These are phyloP conservation scores for Mallotus nudiflorus DNA, from an alignment of 345 rosid species.

Conservation along the genomic window DNA sequence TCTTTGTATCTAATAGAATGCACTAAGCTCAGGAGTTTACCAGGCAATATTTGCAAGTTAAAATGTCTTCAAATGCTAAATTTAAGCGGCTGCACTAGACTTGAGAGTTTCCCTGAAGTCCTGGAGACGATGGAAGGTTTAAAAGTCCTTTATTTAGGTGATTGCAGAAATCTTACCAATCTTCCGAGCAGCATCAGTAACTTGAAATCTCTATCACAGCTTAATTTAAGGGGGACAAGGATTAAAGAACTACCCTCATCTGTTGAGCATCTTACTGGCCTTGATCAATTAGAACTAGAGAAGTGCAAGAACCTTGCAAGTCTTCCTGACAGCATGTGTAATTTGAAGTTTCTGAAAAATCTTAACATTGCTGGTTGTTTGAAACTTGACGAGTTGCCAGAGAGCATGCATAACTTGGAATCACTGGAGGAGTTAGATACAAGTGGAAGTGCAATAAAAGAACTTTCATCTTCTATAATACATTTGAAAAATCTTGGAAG, in stretches of 20 bases:
- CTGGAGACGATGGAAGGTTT: not conserved
- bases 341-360: not conserved
- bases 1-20: not conserved
- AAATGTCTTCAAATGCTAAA: not conserved
- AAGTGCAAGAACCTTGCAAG: not conserved
- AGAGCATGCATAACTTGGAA: not conserved
- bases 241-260: constrained; percentile 6
- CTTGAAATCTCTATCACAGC: not conserved
- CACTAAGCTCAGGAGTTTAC: not conserved
- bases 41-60: not conserved
- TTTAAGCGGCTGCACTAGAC: not conserved
- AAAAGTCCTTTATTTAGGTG: not conserved
- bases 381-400: constrained; percentile 5
- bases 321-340: not conserved
- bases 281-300: not conserved
- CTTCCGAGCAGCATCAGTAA: not conserved
- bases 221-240: not conserved
- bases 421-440: not conserved
- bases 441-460: not conserved
- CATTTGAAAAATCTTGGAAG: constrained; percentile 5
- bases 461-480: not conserved
- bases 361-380: not conserved
- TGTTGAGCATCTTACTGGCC: not conserved
- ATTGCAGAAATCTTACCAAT: not conserved
- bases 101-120: constrained; percentile 6